Percentiles rank a stretch among this genome's conserved stretches.
Evolutionary conservation across 495 filamentous ascomycete genomes (phyloP).

Genomic region (Annulohypoxylon bovei): DNA sequence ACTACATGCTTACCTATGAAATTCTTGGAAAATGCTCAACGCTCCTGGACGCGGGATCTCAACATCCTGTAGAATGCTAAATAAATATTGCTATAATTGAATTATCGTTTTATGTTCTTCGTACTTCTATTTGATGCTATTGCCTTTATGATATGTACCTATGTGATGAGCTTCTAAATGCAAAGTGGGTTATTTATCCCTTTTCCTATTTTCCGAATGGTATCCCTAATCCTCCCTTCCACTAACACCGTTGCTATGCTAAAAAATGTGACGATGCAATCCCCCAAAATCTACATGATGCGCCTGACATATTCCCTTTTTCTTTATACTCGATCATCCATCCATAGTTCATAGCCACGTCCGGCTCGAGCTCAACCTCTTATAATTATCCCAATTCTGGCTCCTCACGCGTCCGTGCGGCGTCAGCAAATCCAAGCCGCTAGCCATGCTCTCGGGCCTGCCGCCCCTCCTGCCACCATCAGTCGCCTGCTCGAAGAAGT

Average conservation of each 20-base stretch:
- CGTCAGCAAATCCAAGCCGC: conserved; percentile 36
- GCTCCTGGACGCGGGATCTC: conserved; percentile 27
- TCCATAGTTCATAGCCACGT: conserved; percentile 41
- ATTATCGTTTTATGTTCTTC: not conserved
- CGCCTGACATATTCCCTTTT: not conserved
- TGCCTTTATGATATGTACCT: not conserved
- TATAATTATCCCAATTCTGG: conserved; percentile 38
- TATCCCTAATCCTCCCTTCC: conserved; percentile 1
- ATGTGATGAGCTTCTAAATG: not conserved
- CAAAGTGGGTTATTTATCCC: not conserved
- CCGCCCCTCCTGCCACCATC: not conserved
- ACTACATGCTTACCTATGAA: not conserved
- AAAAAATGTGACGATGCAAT: not conserved
- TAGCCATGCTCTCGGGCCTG: conserved; percentile 8
- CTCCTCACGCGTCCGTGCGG: conserved; percentile 4
- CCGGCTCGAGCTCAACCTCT: conserved; percentile 40
- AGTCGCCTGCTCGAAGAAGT: conserved; percentile 54
- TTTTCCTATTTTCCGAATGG: not conserved
- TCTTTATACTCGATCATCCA: not conserved
- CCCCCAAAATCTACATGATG: not conserved
- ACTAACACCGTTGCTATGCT: conserved; percentile 34
- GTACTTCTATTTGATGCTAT: not conserved
- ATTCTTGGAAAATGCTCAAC: conserved; percentile 24
- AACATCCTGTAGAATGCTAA: conserved; percentile 28
- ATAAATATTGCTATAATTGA: not conserved